A percentile compares a stretch with the other conserved stretches of the same genome.
These are phyloP conservation scores for Penicillium sp. DNA, from an alignment of 2,329 filamentous ascomycete species.

Conservation along the genomic window DNA sequence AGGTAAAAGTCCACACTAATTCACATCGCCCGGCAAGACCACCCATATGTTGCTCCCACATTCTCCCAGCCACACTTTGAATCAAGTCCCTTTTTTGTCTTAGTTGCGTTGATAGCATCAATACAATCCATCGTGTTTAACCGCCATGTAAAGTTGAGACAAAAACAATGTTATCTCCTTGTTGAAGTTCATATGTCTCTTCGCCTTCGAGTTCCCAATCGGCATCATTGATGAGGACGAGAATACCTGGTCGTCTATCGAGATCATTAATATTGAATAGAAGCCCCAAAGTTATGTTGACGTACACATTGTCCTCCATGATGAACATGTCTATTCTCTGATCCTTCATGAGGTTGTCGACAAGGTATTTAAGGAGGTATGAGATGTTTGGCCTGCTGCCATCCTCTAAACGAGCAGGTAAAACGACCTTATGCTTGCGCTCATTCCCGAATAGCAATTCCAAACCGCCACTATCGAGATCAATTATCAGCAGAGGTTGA, in stretches of 20 bases:
- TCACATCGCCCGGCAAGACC: neutral
- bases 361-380: conserved; percentile 75
- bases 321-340: conserved; percentile 84
- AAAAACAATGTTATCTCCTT: conserved; percentile 85
- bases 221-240: conserved; percentile 94
- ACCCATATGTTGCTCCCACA: neutral
- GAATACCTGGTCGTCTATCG: conserved; percentile 83
- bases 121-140: conserved; percentile 40
- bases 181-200: conserved; percentile 79
- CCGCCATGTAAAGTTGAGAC: conserved; percentile 95
- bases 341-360: conserved; percentile 80
- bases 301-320: conserved; percentile 82
- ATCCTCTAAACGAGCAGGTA: conserved; percentile 62
- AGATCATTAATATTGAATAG: conserved; percentile 16
- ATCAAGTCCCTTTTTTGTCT: neutral
- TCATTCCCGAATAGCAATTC: conserved; percentile 91
- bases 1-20: conserved; percentile 7
- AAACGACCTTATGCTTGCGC: conserved; percentile 65
- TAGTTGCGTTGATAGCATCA: conserved; percentile 1
- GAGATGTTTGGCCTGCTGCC: conserved; percentile 66
- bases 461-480: conserved; percentile 68
- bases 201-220: conserved; percentile 99
- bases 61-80: neutral
- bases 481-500: conserved; percentile 6
- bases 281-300: conserved; percentile 25